Evolutionary conservation across 139 green algal species (phyloP), one percentile per base, ranked within the genome.

Genomic region (Bryopsis sp.): DNA sequence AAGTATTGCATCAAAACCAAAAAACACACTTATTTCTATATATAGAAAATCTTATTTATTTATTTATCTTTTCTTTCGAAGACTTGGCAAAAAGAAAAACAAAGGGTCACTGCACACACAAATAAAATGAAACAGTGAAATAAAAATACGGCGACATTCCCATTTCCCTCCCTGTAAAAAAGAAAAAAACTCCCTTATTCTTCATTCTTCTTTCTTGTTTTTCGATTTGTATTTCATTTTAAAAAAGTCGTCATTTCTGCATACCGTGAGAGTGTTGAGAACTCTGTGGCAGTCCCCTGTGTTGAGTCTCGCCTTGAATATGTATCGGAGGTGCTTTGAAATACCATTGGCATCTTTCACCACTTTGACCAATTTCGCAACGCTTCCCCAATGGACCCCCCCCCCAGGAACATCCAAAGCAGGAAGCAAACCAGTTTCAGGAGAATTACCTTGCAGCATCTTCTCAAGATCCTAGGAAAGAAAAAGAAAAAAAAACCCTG

Each of bases 231-330:
- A n/a, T n/a, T n/a, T n/a, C n/a, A n/a, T n/a, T n/a, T n/a, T n/a
- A n/a, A n/a, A n/a, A n/a, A n/a, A n/a, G n/a, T n/a, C n/a, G n/a
- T n/a, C n/a, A n/a, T n/a, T n/a, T n/a, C n/a, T n/a, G 50, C 6
- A 28, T 28, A 67, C 59, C 33, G 59, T 67, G 7, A 67, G 33
- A n/a, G 59, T 67, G 33, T 67, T 67, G 31, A 67, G 59, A 4
- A 67, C 59, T 33, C 31, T 26, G 59, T 8, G 19, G 8, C 11
- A 19, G 7, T 67, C 59, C 28, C 24, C 7, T 19, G 7, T 33
- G 5, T 46, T 67, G 31, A 67, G 19, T 7, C 59, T 26, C 24
- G 59, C 29, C 33, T 67, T 67, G 7, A 67, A 26, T 26, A 11
- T 48, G 59, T 67, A 67, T 29, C 31, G 59, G 5, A 67, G 34